Base-by-base conservation (phyloP, 2,329 filamentous ascomycete genomes). In the Sarocladium brachiariae region DNA sequence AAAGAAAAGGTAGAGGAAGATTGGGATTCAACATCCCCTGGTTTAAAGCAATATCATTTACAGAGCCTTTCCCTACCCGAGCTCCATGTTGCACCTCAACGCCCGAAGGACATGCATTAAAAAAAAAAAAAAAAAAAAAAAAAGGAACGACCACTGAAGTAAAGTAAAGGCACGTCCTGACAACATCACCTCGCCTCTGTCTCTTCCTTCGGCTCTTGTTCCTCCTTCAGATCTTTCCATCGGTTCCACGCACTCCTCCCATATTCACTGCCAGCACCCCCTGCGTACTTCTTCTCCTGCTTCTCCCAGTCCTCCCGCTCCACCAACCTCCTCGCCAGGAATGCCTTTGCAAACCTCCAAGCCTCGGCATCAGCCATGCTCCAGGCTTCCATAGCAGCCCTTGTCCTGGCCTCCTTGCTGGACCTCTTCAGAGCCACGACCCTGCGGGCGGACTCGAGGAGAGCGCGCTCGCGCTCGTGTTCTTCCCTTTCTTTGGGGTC, bases 291-390 rank as follows among this genome's bases (percentile, higher is more conserved):
- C 55, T 75, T 75, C 69, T 89, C 84, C 53, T 86, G 78, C 54
- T 83, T 77, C 62, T 88, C 84, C 84, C 86, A 91, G 59, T 77
- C 72, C 57, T 72, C 63, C 51, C 85, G 71, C 71, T 89, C 86
- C 41, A 84, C 71, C 23, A 74, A 68, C 37, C 77, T 70, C 33
- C 86, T 70, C 16, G 84, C 85, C 48, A 82, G 69, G 55, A 78
- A 89, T 0, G 87, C 86, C 33, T 83, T 71, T 4, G 83, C 76
- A 61, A 91, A 91, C 59, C 79, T 80, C 87, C 87, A 92, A 1
- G 82, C 81, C 66, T 92, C 87, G 1, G 83, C 84, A 59, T 92
- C 87, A 0, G 81, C 85, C 56, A 89, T 63, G 61, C 81, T 83
- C 81, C 81, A 84, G 10, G 79, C 77, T 62, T 84, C 81, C n/a